Evolutionary conservation across 768 basidiomycete genomes (phyloP).

Genomic region (Dentipellis fragilis): DNA sequence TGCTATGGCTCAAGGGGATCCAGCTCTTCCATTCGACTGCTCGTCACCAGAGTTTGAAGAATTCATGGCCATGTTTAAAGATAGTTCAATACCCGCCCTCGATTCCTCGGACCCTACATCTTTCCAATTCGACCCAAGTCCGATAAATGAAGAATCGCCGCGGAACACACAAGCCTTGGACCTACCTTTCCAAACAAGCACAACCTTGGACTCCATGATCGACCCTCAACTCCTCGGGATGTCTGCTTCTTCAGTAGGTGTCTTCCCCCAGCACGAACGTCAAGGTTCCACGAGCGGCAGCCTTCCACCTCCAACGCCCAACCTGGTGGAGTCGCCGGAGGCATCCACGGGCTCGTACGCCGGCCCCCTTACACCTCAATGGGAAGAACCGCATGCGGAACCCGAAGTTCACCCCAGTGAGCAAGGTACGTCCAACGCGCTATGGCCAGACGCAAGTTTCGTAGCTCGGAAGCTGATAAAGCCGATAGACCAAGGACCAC

Average conservation of each 20-base stretch:
- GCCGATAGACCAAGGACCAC: slow-evolving; percentile 13
- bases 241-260: not conserved
- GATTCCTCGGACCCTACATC: not conserved
- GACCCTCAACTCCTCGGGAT: slow-evolving; percentile 13
- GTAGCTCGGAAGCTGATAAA: slow-evolving; percentile 2
- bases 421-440: slow-evolving; percentile 10
- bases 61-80: slow-evolving; percentile 33
- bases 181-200: not conserved
- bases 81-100: slow-evolving; percentile 27
- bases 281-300: slow-evolving; percentile 14
- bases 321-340: slow-evolving; percentile 12
- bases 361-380: slow-evolving; percentile 22
- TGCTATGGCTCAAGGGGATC: too few species aligned
- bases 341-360: slow-evolving; percentile 15
- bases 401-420: slow-evolving; percentile 21
- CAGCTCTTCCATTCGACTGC: not conserved
- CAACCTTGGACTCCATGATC: slow-evolving; percentile 8
- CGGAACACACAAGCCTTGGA: not conserved
- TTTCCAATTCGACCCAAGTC: not conserved
- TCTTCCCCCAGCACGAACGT: not conserved
- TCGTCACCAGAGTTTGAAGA: slow-evolving; percentile 2
- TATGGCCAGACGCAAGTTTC: slow-evolving; percentile 1
- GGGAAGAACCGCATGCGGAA: slow-evolving; percentile 23
- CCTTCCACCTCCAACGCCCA: slow-evolving; percentile 3
- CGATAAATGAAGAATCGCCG: not conserved